Percentiles rank a stretch among this genome's conserved stretches.
phyloP scores from a whole-genome alignment of 129 eudicot genomes.

The Cynara cardunculus region DNA sequence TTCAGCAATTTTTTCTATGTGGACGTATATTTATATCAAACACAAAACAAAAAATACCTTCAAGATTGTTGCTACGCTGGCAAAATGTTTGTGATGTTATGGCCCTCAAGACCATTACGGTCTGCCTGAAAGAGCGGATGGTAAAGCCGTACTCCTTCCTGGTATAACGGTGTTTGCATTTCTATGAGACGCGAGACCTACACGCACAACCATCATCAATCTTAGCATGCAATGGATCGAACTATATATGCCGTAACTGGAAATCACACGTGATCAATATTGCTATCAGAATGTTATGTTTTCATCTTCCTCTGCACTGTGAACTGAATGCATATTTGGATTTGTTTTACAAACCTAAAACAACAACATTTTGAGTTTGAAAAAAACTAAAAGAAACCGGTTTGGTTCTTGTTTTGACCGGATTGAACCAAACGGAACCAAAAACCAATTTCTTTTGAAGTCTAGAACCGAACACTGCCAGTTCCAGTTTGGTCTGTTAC shows the following conservation, averaged over 20 bases:
- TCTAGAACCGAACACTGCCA: no score
- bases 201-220: slow-evolving; percentile 19
- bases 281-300: not conserved
- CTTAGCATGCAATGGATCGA: not conserved
- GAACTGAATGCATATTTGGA: no score
- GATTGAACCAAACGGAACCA: no score
- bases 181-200: slow-evolving; percentile 92
- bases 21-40: slow-evolving; percentile 7
- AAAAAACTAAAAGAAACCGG: no score
- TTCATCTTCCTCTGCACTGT: not conserved
- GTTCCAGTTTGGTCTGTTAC: no score
- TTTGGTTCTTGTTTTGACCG: no score
- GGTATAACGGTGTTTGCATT: slow-evolving; percentile 95
- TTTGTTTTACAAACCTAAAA: no score
- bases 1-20: not conserved
- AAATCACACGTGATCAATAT: not conserved
- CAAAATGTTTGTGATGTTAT: slow-evolving; percentile 18
- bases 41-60: slow-evolving; percentile 16
- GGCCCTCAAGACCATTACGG: slow-evolving; percentile 14
- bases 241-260: not conserved
- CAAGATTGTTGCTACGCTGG: slow-evolving; percentile 19
- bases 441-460: no score
- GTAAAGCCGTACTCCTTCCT: slow-evolving; percentile 56
- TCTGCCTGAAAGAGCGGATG: slow-evolving; percentile 69
- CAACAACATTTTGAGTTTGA: no score